Evolutionary conservation across 345 rosid genomes (phyloP).

Genomic region (Gossypium thurberi): DNA sequence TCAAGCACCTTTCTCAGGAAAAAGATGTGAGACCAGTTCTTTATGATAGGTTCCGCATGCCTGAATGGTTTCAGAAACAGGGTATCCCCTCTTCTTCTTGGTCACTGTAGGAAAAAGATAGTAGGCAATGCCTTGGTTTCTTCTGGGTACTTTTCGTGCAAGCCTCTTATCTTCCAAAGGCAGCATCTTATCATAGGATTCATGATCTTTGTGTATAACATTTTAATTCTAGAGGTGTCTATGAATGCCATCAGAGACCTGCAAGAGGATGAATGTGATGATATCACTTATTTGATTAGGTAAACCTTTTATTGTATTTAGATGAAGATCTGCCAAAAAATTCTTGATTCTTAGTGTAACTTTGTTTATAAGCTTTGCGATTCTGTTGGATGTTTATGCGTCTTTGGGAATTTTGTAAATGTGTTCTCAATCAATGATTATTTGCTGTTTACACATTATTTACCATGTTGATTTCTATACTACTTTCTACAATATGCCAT

Average conservation of each 20-base stretch:
- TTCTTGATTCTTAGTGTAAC: constrained; percentile 23
- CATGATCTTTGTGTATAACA: constrained; percentile 19
- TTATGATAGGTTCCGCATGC: constrained; percentile 79
- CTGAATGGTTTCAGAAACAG: constrained; percentile 92
- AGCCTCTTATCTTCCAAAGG: constrained; percentile 2
- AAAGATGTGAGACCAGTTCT: constrained; percentile 74
- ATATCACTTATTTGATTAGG: constrained; percentile 19
- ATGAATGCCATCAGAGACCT: background rate
- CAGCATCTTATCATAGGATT: constrained; percentile 19
- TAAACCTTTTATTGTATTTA: constrained; percentile 16
- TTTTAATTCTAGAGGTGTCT: constrained; percentile 17
- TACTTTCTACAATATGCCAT: background rate
- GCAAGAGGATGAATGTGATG: constrained; percentile 10
- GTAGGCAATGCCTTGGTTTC: background rate
- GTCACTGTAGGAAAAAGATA: constrained; percentile 20
- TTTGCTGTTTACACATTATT: constrained; percentile 5
- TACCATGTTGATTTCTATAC: background rate
- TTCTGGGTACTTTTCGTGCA: constrained; percentile 14
- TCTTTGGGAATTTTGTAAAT: constrained; percentile 21
- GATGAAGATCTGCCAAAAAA: constrained; percentile 10
- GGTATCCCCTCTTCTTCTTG: constrained; percentile 73
- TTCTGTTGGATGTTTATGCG: constrained; percentile 10
- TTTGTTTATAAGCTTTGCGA: constrained; percentile 21
- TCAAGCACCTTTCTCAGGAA: constrained; percentile 73
- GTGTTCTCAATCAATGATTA: constrained; percentile 7